Percentiles rank a stretch among this genome's conserved stretches.
phyloP scores from a whole-genome alignment of 805 yeast species.

The Ascoidea asiatica region DNA sequence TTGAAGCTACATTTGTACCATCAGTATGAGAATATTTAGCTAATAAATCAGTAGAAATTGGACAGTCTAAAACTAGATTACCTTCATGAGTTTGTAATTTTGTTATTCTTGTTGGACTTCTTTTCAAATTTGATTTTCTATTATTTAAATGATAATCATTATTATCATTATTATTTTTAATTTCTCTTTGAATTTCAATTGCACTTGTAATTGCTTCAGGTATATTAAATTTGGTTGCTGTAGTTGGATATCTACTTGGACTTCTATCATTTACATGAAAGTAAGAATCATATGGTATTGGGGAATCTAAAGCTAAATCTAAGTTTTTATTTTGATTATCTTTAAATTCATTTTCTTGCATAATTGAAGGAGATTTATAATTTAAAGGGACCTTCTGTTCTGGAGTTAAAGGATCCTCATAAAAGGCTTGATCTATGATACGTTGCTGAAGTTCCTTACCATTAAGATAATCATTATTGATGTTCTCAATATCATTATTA shows the following conservation, averaged over 20 bases:
- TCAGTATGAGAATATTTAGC: slow-evolving; percentile 28
- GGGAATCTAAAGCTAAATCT: neutral
- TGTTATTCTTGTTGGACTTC: neutral
- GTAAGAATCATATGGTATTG: neutral
- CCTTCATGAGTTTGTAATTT: slow-evolving; percentile 26
- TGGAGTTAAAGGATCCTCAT: neutral
- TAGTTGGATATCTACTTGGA: neutral
- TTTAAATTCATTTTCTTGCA: neutral
- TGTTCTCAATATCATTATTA: too few relatives aligned
- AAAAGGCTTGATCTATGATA: neutral
- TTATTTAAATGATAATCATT: too few relatives aligned
- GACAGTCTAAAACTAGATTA: slow-evolving; percentile 80
- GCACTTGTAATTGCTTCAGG: neutral
- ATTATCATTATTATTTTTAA: too few relatives aligned
- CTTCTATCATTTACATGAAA: neutral
- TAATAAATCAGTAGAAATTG: slow-evolving; percentile 61
- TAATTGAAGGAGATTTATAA: neutral
- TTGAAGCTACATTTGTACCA: slow-evolving; percentile 9
- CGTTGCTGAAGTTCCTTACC: too few relatives aligned
- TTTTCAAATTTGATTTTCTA: neutral
- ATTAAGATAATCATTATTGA: too few relatives aligned
- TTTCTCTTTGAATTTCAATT: neutral
- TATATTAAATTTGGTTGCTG: neutral
- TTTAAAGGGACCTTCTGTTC: neutral
- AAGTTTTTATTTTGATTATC: neutral